Evolutionary conservation across 1,284 basidiomycete species (phyloP).

Genomic region (Entoloma clypeatum): DNA sequence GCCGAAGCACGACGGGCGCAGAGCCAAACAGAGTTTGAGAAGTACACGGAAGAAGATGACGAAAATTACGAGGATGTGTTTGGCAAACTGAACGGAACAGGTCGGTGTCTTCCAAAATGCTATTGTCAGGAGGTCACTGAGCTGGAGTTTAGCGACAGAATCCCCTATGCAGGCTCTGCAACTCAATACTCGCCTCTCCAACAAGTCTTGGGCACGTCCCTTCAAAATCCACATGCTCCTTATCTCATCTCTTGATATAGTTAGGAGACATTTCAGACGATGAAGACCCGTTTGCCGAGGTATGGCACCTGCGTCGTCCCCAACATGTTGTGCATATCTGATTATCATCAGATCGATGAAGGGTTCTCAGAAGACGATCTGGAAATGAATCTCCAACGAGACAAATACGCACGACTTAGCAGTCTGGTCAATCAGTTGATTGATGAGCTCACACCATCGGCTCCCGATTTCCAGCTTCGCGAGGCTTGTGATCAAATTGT

Average conservation of each 20-base stretch:
- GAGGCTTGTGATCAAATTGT: constrained; percentile 89
- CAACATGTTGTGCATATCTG: constrained; percentile 8
- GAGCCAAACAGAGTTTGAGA: constrained; percentile 64
- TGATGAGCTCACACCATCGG: constrained; percentile 78
- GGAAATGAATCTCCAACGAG: constrained; percentile 84
- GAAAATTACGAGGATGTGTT: constrained; percentile 94
- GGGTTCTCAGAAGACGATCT: constrained; percentile 85
- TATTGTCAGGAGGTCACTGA: constrained; percentile 5
- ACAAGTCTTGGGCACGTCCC: constrained; percentile 75
- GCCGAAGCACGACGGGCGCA: constrained; percentile 52
- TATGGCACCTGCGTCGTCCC: constrained; percentile 28
- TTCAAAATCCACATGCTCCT: not conserved
- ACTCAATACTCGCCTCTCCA: constrained; percentile 80
- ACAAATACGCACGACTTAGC: constrained; percentile 86
- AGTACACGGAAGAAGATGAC: constrained; percentile 81
- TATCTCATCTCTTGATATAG: constrained; percentile 32
- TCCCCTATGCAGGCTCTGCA: constrained; percentile 69
- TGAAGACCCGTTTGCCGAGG: constrained; percentile 93
- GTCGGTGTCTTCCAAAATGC: constrained; percentile 37
- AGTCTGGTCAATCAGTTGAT: constrained; percentile 80
- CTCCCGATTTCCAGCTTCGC: constrained; percentile 75
- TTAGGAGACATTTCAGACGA: constrained; percentile 81
- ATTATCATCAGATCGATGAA: constrained; percentile 71
- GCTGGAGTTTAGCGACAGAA: constrained; percentile 42
- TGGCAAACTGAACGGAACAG: constrained; percentile 62